Base-by-base conservation (phyloP, 805 yeast species). In the Phaffomyces opuntiae region DNA sequence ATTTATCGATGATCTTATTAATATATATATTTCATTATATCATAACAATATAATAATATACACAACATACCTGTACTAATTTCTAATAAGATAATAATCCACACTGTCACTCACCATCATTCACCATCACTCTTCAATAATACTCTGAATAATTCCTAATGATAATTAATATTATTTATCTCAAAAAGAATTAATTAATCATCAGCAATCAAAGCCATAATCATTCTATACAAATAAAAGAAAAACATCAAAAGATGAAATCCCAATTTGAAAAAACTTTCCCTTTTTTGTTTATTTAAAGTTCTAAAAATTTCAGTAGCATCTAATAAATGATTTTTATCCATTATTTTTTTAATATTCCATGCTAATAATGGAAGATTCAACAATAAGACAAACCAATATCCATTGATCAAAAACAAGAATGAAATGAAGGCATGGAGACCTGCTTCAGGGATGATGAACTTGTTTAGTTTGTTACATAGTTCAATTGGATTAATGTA, bases 261-360 rank as follows among this genome's bases (percentile, higher is more conserved):
- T 11, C 93, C 96, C 57, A 93, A 77, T 67, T 91, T 91, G 65
- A 87, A 68, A 63, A 90, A 89, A 49, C 88, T 77, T 69, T 90
- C 98, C 66, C 84, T 85, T 78, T 93, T 91, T 72, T 90, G 96
- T 62, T 84, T 87, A 57, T 87, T 78, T 61, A 91, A 77, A 37
- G 97, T 90, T 73, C 98, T 80, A 71, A 93, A 93, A 60, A 91
- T 93, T 67, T 91, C 97, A 38, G 99, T 91, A 48, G 98, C 98
- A 66, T 93, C 99, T 65, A 90, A 80, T 52, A 87, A 71, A 64
- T 91, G 90, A 64, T 82, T 81, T 67, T 87, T 88, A 57, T 78
- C 79, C 65, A 82, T 68, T 60, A 87, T 78, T 66, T 87, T 87
- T 72, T 84, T 83, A 49, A 72, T 80, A 64, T 93, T 93, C 74